These are phyloP conservation scores for Fomitopsis betulina DNA, from an alignment of 1,284 basidiomycete species.

Conservation along the genomic window DNA sequence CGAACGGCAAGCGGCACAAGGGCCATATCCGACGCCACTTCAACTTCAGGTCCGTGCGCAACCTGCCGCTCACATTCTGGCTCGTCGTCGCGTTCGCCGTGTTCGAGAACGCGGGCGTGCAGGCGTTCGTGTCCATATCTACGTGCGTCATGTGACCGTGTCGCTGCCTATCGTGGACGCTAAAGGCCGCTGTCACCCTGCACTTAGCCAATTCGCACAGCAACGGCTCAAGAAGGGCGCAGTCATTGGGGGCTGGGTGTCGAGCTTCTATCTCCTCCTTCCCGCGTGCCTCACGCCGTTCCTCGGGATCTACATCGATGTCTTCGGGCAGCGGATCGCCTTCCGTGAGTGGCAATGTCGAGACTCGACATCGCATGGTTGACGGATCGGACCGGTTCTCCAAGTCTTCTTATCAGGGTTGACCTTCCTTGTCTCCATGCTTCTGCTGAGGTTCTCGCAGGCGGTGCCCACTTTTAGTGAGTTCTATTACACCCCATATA, in stretches of 20 bases:
- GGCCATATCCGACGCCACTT: slow-evolving; percentile 27
- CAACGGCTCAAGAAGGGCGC: slow-evolving; percentile 41
- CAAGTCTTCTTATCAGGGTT: slow-evolving; percentile 39
- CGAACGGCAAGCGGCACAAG: slow-evolving; percentile 29
- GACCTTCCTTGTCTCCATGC: slow-evolving; percentile 39
- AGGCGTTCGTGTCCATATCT: slow-evolving; percentile 43
- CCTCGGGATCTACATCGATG: slow-evolving; percentile 39
- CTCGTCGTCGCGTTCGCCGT: slow-evolving; percentile 36
- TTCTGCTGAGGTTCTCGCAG: slow-evolving; percentile 37
- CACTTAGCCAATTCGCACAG: slow-evolving; percentile 36
- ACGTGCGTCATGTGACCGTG: slow-evolving; percentile 27
- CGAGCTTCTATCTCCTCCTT: slow-evolving; percentile 41
- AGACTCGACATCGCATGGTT: neutral
- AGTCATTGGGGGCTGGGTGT: slow-evolving; percentile 45
- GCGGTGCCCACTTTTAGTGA: slow-evolving; percentile 34
- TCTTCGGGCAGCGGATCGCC: slow-evolving; percentile 36
- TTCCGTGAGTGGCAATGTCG: slow-evolving; percentile 30
- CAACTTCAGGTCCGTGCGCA: slow-evolving; percentile 30
- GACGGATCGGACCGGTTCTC: neutral
- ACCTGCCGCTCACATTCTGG: slow-evolving; percentile 39
- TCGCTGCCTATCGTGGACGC: neutral
- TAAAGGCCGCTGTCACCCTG: neutral
- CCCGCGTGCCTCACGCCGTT: slow-evolving; percentile 40
- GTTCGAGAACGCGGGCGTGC: slow-evolving; percentile 43
- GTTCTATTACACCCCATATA: slow-evolving; percentile 8